Evolutionary conservation across 2,329 filamentous ascomycete species (phyloP), one percentile per base, ranked within the genome.

Genomic region (Fusarium austroafricanum): DNA sequence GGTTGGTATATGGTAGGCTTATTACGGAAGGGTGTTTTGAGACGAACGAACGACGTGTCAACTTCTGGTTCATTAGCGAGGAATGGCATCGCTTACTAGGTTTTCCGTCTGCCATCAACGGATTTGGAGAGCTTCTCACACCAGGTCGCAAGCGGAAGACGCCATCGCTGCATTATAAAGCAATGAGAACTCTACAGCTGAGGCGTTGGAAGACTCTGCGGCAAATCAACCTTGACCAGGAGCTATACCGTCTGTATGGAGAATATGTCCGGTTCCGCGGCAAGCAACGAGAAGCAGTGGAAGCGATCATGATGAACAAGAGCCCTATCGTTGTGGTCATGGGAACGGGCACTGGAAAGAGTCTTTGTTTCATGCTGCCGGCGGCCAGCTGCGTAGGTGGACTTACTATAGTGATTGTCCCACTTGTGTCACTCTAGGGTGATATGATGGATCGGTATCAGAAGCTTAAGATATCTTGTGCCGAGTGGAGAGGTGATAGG

Each of bases 321-420:
- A 57, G 53, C 11, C 59, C 28, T 6, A 28, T 63, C 1, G 23
- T 63, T 9, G 7, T 43, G 15, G n/a, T 63, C 10, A 54, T 55
- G 18, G 21, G n/a, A 26, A 57, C 31, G 21, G 28, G 42, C 10
- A 45, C 9, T 38, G 15, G 37, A 26, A 62, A 62, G 29, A 62
- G 59, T 18, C 18, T 62, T 0, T 45, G 15, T 9, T 62, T 62
- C 31, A 62, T 62, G 12, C 17, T 62, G 8, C 43, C 21, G 6
- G 29, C 37, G 7, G 52, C 52, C 6, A 55, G 51, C 43, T 57
- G 15, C 31, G 17, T 29, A 8, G 12, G 37, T 15, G n/a, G 43
- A 5, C 5, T 54, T 2, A 62, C 37, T 3, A 10, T 62, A 1
- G 28, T 57, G 11, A 14, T 63, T 4, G 14, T 52, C 7, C 55